Conservation (phyloP, 768 basidiomycete genomes). For the Collybia nuda region DNA sequence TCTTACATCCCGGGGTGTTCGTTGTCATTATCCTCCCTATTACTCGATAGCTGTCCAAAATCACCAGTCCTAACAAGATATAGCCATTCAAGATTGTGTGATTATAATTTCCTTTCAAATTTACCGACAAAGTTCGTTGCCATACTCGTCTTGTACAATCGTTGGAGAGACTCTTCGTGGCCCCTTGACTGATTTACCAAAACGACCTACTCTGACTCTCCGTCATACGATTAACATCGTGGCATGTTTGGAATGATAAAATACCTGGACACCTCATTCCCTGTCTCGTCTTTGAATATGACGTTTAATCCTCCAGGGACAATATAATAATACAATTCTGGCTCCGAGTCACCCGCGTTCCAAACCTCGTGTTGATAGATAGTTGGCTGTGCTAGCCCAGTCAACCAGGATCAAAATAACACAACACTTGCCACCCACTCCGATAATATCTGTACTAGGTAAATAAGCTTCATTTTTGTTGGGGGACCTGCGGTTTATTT, state of each 20-base stretch:
- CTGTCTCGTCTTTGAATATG: conserved; percentile 65
- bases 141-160: conserved; percentile 59
- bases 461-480: too few species aligned
- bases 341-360: conserved; percentile 18
- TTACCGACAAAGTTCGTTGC: conserved; percentile 59
- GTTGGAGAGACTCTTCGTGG: conserved; percentile 31
- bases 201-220: conserved; percentile 50
- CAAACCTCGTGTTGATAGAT: conserved; percentile 24
- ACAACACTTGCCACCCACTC: too few species aligned
- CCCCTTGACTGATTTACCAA: conserved; percentile 21
- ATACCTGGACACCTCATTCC: conserved; percentile 64
- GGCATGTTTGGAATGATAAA: neutral
- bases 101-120: neutral
- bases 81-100: neutral
- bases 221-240: neutral
- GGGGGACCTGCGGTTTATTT: too few species aligned
- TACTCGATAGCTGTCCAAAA: neutral
- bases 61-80: conserved; percentile 14
- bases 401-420: neutral
- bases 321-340: conserved; percentile 51
- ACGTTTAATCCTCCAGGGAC: conserved; percentile 65
- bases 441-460: too few species aligned
- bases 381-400: conserved; percentile 7
- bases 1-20: too few species aligned
- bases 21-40: too few species aligned